A percentile compares a stretch with the other conserved stretches of the same genome.
Evolutionary conservation across 345 rosid species (phyloP).

Genomic region (Tarenaya hassleriana): DNA sequence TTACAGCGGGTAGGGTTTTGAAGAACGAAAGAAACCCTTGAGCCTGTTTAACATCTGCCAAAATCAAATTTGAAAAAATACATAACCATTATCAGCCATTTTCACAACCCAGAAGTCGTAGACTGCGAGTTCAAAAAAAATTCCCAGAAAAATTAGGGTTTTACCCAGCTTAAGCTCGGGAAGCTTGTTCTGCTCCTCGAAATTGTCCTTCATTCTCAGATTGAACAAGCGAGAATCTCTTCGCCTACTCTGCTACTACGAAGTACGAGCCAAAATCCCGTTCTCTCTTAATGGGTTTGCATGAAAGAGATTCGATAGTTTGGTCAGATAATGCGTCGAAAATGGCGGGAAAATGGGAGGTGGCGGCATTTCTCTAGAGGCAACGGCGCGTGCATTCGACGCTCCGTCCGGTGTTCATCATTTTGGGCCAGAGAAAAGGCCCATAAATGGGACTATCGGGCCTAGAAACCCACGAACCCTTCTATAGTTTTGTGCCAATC

Average conservation of each 20-base stretch:
- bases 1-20: constrained; percentile 80
- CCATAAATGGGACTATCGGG: constrained; percentile 1
- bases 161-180: constrained; percentile 92
- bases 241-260: neutral
- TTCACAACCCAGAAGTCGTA: constrained; percentile 24
- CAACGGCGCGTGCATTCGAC: constrained; percentile 28
- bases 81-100: constrained; percentile 12
- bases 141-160: constrained; percentile 22
- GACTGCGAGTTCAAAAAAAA: constrained; percentile 4
- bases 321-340: constrained; percentile 12
- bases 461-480: neutral
- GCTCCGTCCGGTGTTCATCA: constrained; percentile 1
- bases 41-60: constrained; percentile 83
- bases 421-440: constrained; percentile 11
- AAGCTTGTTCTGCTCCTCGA: constrained; percentile 62
- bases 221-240: neutral
- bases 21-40: constrained; percentile 95
- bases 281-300: neutral
- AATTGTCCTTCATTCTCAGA: constrained; percentile 42
- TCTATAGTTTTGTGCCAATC: no score
- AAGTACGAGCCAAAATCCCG: neutral
- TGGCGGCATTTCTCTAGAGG: constrained; percentile 21
- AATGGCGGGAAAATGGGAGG: constrained; percentile 56
- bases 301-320: constrained; percentile 1
- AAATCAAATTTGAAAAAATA: neutral